These are phyloP conservation scores for Myxozyma vanderwaltii DNA, from an alignment of 805 yeast genomes.

Conservation along the genomic window DNA sequence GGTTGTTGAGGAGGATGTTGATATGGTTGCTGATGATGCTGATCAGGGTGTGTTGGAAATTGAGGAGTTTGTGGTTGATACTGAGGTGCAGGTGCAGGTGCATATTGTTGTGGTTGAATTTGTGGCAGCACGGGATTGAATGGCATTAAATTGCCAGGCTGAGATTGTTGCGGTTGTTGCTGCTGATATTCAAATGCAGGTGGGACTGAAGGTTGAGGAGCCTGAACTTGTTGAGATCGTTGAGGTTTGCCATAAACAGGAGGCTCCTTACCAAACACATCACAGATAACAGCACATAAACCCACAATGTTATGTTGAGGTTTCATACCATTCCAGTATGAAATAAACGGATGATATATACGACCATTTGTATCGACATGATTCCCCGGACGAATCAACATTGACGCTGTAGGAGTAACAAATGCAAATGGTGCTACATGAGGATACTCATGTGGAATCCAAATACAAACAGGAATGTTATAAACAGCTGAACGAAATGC, in stretches of 20 bases:
- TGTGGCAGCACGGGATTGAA: neutral
- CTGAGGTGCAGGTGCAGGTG: neutral
- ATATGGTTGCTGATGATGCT: neutral
- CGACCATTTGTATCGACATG: conserved; percentile 70
- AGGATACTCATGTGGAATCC: conserved; percentile 80
- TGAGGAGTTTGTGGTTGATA: neutral
- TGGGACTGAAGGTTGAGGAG: conserved; percentile 6
- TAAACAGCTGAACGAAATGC: conserved; percentile 40
- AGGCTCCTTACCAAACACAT: conserved; percentile 47
- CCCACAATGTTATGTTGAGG: conserved; percentile 42
- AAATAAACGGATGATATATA: conserved; percentile 66
- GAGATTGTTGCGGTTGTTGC: neutral
- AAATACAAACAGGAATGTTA: conserved; percentile 64
- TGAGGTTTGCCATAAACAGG: conserved; percentile 50
- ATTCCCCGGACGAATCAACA: conserved; percentile 59
- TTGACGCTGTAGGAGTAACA: conserved; percentile 56
- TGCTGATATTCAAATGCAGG: conserved; percentile 6
- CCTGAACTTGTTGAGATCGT: conserved; percentile 24
- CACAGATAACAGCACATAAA: conserved; percentile 42
- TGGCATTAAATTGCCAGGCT: neutral
- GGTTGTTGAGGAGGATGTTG: too few relatives aligned
- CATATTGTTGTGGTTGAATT: too few relatives aligned
- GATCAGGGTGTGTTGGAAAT: neutral
- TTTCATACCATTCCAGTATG: conserved; percentile 54
- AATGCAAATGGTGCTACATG: conserved; percentile 64